phyloP scores from a whole-genome alignment of 2,329 filamentous ascomycete species.

The Phaeophleospora eucalypticola region DNA sequence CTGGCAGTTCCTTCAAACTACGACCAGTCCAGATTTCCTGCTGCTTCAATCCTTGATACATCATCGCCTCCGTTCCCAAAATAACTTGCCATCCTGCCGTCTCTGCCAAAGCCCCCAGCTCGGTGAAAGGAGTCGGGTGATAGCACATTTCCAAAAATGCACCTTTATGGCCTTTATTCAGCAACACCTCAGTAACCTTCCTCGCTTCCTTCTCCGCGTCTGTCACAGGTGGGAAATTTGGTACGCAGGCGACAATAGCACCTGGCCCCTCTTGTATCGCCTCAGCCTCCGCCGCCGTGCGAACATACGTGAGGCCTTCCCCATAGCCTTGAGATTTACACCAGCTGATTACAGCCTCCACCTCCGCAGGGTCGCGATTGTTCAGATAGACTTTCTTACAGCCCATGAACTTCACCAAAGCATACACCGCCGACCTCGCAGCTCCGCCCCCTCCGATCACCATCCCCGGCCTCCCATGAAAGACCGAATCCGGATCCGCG shows the following conservation, averaged over 20 bases:
- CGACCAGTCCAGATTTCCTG: constrained; percentile 59
- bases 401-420: constrained; percentile 65
- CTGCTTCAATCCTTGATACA: constrained; percentile 71
- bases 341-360: constrained; percentile 62
- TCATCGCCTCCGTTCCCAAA: constrained; percentile 70
- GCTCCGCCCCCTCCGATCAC: constrained; percentile 76
- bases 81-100: constrained; percentile 67
- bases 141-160: constrained; percentile 81
- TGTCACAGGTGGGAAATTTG: constrained; percentile 68
- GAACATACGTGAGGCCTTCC: constrained; percentile 57
- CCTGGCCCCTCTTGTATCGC: constrained; percentile 54
- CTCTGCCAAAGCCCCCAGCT: constrained; percentile 59
- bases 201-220: constrained; percentile 59
- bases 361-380: constrained; percentile 66
- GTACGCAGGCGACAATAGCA: constrained; percentile 69
- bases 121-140: constrained; percentile 66
- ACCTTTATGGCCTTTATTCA: constrained; percentile 54
- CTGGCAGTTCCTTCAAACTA: constrained; percentile 52
- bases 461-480: constrained; percentile 61
- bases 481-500: constrained; percentile 42
- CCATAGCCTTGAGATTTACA: constrained; percentile 59
- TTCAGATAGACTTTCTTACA: constrained; percentile 70
- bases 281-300: constrained; percentile 57
- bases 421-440: constrained; percentile 72
- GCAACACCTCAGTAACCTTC: constrained; percentile 50